phyloP scores from a whole-genome alignment of 2,329 filamentous ascomycete genomes.

The Neodidymelliopsis sp. region DNA sequence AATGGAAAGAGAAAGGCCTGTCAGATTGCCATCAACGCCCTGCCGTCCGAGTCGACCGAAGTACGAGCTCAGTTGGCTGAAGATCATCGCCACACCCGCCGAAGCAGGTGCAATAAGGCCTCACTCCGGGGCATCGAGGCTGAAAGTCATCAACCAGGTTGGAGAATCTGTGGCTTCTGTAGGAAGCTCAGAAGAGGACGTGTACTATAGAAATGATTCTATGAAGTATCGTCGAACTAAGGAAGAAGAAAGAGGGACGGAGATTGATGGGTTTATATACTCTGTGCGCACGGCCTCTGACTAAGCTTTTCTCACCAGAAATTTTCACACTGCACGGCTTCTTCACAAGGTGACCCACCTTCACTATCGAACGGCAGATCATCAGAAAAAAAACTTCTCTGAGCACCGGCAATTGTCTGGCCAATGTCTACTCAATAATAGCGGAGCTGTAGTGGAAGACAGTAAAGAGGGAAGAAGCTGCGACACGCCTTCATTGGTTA shows the following conservation, averaged over 20 bases:
- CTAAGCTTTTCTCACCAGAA: not conserved
- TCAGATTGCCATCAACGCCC: constrained; percentile 87
- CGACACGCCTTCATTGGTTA: not conserved
- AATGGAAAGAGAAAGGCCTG: constrained; percentile 62
- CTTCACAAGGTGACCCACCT: constrained; percentile 4
- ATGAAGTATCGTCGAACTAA: constrained; percentile 33
- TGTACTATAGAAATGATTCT: constrained; percentile 87
- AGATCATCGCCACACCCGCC: constrained; percentile 97
- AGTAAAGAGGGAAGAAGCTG: not conserved
- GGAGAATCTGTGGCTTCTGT: constrained; percentile 87
- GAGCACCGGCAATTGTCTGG: constrained; percentile 1
- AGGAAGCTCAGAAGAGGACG: constrained; percentile 89
- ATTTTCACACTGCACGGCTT: constrained; percentile 8
- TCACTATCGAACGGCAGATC: constrained; percentile 1
- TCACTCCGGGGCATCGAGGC: constrained; percentile 93
- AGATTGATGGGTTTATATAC: constrained; percentile 7
- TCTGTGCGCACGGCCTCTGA: not conserved
- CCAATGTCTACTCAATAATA: not conserved
- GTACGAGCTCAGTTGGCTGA: constrained; percentile 75
- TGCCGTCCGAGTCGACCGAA: constrained; percentile 80
- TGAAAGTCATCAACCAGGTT: constrained; percentile 91
- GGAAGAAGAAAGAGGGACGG: constrained; percentile 12
- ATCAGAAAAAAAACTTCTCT: not conserved
- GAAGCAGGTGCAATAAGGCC: constrained; percentile 70
- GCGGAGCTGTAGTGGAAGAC: constrained; percentile 1